Evolutionary conservation across 1,284 basidiomycete species (phyloP).

Genomic region (Earliella scabrosa): DNA sequence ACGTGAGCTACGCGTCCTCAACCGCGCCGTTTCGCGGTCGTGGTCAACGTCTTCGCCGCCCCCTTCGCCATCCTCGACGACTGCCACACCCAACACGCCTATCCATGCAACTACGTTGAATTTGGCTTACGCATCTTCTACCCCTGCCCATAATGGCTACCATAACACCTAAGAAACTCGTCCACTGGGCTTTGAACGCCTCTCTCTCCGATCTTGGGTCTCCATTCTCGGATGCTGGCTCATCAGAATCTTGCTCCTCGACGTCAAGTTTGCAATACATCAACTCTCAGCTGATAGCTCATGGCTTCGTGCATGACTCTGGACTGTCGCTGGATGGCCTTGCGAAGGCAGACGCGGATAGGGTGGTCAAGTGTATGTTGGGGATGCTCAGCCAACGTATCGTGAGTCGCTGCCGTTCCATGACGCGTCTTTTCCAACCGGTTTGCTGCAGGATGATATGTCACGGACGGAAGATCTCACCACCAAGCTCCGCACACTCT

Average conservation of each 20-base stretch:
- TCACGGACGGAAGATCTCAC: slow-evolving; percentile 76
- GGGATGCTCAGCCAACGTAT: slow-evolving; percentile 79
- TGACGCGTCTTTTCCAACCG: background rate
- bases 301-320: slow-evolving; percentile 73
- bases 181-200: slow-evolving; percentile 38
- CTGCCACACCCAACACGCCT: no score
- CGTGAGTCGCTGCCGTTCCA: slow-evolving; percentile 50
- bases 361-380: slow-evolving; percentile 76
- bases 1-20: slow-evolving; percentile 10
- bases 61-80: background rate
- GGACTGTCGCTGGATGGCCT: slow-evolving; percentile 70
- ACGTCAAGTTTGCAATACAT: slow-evolving; percentile 62
- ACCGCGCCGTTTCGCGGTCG: slow-evolving; percentile 5
- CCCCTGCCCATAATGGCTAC: background rate
- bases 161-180: slow-evolving; percentile 34
- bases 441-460: slow-evolving; percentile 72
- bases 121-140: no score
- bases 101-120: background rate
- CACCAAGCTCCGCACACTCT: slow-evolving; percentile 75
- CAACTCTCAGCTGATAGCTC: slow-evolving; percentile 78
- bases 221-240: slow-evolving; percentile 33
- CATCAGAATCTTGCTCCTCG: slow-evolving; percentile 31
- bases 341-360: slow-evolving; percentile 62
- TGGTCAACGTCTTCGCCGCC: background rate
- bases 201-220: slow-evolving; percentile 35